Evolutionary conservation across 306 rosid species (phyloP), one percentile per base, ranked within the genome.

Genomic region (Medicago ruthenica): DNA sequence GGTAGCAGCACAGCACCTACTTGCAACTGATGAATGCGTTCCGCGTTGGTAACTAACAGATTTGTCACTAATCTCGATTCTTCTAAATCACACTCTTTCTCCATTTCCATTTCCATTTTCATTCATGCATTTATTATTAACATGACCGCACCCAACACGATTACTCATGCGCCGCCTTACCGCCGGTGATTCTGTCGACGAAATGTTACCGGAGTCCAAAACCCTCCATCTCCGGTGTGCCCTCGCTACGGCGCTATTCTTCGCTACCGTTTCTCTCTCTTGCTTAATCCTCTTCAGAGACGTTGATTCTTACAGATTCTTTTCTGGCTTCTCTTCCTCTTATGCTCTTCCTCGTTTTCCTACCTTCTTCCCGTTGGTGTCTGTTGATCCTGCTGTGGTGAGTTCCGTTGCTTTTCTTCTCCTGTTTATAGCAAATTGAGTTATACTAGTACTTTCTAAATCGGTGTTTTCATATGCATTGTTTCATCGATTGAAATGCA

Each of bases 191-290:
- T 65, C 44, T 20, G 36, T 75, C 55, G n/a, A 79, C 55, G 77
- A 51, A 17, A 82, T 85, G 88, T 61, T 21, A 10, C 84, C 14
- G 68, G 84, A 82, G 41, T 66, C 73, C n/a, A 67, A 76, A 42
- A 51, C 8, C 44, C 9, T 62, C 57, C 78, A 44, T 61, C 64
- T 76, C 64, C 84, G 86, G 76, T 80, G 82, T 50, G 18, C 57
- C 27, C 51, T 82, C 42, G 81, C 72, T 31, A 65, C 74, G 14
- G 61, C 69, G 8, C 78, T 90, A 67, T 64, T 89, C 62, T 82
- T 90, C 68, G 84, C 86, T 27, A 64, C 82, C 48, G 75, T 86
- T 41, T 88, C 83, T 65, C 87, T 90, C 82, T 86, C 83, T 15
- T 87, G 85, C 73, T 55, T 88, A 55, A 50, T 88, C 22, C 70